phyloP scores from a whole-genome alignment of 352 stramenopile species.

The Globisporangium splendens region DNA sequence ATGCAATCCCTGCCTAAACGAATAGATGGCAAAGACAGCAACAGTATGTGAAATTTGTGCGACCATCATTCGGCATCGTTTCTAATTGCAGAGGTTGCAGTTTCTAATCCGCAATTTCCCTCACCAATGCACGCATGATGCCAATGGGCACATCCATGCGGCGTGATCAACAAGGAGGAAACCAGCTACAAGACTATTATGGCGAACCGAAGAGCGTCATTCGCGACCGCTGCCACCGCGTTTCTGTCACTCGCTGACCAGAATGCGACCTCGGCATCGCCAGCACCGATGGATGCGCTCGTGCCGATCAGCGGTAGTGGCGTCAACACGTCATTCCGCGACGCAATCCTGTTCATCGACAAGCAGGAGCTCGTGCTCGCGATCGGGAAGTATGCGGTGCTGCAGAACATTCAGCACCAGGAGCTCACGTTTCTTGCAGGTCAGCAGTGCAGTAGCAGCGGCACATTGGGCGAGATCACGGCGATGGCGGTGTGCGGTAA shows the following conservation, averaged over 20 bases:
- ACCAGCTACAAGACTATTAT: background rate
- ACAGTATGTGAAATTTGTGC: too few species aligned
- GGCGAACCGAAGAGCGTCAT: background rate
- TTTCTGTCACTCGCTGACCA: background rate
- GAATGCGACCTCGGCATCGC: background rate
- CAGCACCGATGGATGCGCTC: slow-evolving; percentile 10
- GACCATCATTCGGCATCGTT: background rate
- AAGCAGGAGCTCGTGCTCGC: slow-evolving; percentile 57
- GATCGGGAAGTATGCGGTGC: slow-evolving; percentile 59
- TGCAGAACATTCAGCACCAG: slow-evolving; percentile 65
- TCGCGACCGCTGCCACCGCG: background rate
- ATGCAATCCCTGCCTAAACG: background rate
- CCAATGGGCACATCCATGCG: background rate
- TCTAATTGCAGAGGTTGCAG: background rate
- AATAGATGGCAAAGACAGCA: too few species aligned
- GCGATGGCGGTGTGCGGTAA: slow-evolving; percentile 66
- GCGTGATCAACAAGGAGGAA: background rate
- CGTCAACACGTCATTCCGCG: slow-evolving; percentile 42
- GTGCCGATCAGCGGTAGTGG: slow-evolving; percentile 49
- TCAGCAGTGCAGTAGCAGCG: slow-evolving; percentile 15
- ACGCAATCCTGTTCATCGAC: slow-evolving; percentile 52
- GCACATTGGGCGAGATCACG: slow-evolving; percentile 55
- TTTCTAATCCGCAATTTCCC: slow-evolving; percentile 1
- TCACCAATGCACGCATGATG: background rate
- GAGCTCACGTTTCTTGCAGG: slow-evolving; percentile 48